phyloP scores from a whole-genome alignment of 1,139 yeast genomes.

The Taiozyma sp. region DNA sequence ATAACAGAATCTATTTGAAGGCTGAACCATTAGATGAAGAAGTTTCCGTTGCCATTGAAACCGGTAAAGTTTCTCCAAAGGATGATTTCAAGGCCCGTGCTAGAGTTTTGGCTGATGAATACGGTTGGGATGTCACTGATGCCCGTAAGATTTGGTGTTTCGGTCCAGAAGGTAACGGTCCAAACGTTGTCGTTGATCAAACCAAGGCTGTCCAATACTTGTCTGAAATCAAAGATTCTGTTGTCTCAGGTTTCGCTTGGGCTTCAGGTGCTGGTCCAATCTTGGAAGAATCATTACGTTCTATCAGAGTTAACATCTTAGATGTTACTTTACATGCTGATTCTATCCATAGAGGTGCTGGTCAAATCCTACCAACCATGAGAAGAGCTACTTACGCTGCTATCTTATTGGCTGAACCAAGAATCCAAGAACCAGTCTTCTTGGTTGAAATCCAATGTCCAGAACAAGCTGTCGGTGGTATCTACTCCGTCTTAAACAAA shows the following conservation, averaged over 20 bases:
- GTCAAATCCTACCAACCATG: slow-evolving; percentile 99
- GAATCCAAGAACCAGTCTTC: slow-evolving; percentile 99
- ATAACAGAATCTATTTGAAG: slow-evolving; percentile 98
- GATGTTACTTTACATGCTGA: slow-evolving; percentile 99
- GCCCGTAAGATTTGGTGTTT: slow-evolving; percentile 99
- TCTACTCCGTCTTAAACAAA: slow-evolving; percentile 98
- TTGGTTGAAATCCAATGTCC: slow-evolving; percentile 99
- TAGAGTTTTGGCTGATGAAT: slow-evolving; percentile 97
- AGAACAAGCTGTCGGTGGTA: slow-evolving; percentile 99
- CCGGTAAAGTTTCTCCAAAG: slow-evolving; percentile 88
- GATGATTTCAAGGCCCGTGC: slow-evolving; percentile 99
- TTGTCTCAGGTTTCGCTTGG: slow-evolving; percentile 99
- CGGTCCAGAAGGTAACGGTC: slow-evolving; percentile 99
- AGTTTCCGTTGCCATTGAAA: slow-evolving; percentile 87
- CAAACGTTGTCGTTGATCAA: slow-evolving; percentile 98
- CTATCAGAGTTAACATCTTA: slow-evolving; percentile 95
- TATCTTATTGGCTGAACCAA: slow-evolving; percentile 97
- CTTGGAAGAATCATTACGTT: slow-evolving; percentile 94
- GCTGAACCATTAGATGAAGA: slow-evolving; percentile 97
- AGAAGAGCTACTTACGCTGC: slow-evolving; percentile 99
- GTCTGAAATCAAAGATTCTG: slow-evolving; percentile 98
- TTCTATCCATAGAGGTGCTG: slow-evolving; percentile 99
- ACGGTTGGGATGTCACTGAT: slow-evolving; percentile 99
- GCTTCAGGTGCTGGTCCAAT: slow-evolving; percentile 99
- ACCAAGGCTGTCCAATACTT: slow-evolving; percentile 99